phyloP scores from a whole-genome alignment of 2,329 filamentous ascomycete species.

The Dactylonectria macrodidyma region DNA sequence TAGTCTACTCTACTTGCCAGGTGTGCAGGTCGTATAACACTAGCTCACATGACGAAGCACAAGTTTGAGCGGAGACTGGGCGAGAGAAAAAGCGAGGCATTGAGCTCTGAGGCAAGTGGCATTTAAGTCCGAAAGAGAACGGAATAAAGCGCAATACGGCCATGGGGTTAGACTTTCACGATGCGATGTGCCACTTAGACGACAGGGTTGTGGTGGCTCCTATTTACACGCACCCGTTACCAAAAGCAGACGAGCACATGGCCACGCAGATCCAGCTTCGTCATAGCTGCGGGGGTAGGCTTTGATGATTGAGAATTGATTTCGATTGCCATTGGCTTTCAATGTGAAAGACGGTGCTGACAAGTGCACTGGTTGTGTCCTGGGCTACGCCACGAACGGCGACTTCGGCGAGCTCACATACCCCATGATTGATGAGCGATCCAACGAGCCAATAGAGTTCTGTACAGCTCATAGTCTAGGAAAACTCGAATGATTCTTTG shows the following conservation, averaged over 20 bases:
- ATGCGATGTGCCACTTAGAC: conserved; percentile 5
- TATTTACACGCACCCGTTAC: conserved; percentile 9
- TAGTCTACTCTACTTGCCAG: background rate
- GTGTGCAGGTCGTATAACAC: background rate
- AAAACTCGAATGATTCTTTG: background rate
- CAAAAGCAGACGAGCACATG: conserved; percentile 13
- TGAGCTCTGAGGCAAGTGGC: background rate
- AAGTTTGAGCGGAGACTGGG: conserved; percentile 3
- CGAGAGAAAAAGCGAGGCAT: background rate
- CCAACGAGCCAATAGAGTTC: background rate
- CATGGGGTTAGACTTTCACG: conserved; percentile 10
- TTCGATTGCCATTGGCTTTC: background rate
- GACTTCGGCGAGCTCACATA: conserved; percentile 23
- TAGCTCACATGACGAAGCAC: conserved; percentile 8
- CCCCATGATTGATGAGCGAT: background rate
- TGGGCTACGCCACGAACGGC: conserved; percentile 9
- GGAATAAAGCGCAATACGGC: conserved; percentile 1
- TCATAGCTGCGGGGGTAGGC: background rate
- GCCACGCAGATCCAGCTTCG: background rate
- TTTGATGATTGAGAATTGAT: background rate
- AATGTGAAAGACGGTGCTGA: conserved; percentile 14
- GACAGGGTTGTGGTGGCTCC: conserved; percentile 6
- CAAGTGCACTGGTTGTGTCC: background rate
- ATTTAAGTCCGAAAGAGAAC: background rate
- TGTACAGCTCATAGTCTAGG: background rate